Conservation (phyloP, 441 rosid genomes). For the Syzygium syzygioides region DNA sequence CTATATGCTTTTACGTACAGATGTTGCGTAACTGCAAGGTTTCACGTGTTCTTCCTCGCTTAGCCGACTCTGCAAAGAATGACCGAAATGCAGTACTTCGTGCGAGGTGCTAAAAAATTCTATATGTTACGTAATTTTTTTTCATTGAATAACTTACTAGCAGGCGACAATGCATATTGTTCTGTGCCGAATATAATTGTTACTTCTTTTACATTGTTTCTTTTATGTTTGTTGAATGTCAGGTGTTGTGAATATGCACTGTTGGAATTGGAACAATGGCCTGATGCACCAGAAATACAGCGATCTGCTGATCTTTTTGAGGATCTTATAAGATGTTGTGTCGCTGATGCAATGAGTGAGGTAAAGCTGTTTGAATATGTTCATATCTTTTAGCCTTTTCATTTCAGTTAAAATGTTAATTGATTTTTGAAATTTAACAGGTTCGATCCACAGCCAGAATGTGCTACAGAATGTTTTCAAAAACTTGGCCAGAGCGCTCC, state of each 20-base stretch:
- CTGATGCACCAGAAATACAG: conserved; percentile 95
- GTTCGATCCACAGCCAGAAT: conserved; percentile 95
- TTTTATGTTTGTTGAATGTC: conserved; percentile 17
- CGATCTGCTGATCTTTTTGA: conserved; percentile 86
- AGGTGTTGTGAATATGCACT: conserved; percentile 97
- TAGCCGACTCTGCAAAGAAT: conserved; percentile 91
- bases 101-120: conserved; percentile 53
- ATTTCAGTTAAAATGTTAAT: neutral
- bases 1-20: conserved; percentile 32
- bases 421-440: conserved; percentile 32
- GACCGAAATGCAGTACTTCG: conserved; percentile 91
- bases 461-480: conserved; percentile 98
- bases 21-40: conserved; percentile 96
- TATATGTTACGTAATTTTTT: neutral
- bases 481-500: conserved; percentile 99
- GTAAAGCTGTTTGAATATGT: conserved; percentile 21
- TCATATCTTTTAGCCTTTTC: neutral
- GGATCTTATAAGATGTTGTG: conserved; percentile 88
- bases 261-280: conserved; percentile 91
- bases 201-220: neutral
- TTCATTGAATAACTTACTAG: neutral
- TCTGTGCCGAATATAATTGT: neutral
- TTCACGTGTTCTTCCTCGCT: conserved; percentile 84
- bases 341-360: conserved; percentile 99
- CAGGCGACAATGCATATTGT: neutral